Conservation (phyloP, 2,329 filamentous ascomycete species). For the Fonsecaea pugnacius region DNA sequence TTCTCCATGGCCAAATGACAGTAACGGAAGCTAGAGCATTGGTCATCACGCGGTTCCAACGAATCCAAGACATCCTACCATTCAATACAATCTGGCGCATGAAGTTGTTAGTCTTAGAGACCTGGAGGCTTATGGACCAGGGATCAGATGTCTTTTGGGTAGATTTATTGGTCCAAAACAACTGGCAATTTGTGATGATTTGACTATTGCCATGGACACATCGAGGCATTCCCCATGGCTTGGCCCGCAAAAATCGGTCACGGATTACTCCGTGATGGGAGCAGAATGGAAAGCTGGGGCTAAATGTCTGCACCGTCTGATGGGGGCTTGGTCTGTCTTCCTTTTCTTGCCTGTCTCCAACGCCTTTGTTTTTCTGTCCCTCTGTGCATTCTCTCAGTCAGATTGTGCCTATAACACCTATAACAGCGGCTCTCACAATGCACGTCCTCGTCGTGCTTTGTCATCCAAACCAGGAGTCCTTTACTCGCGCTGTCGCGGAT, state of each 20-base stretch:
- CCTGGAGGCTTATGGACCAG: slow-evolving; percentile 4
- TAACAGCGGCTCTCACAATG: slow-evolving; percentile 4
- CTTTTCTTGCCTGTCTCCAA: not conserved
- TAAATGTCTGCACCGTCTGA: not conserved
- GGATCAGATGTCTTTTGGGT: slow-evolving; percentile 6
- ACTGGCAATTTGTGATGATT: slow-evolving; percentile 18
- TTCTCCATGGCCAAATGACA: not conserved
- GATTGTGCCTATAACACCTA: not conserved
- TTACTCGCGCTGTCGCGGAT: slow-evolving; percentile 18
- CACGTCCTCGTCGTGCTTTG: slow-evolving; percentile 19
- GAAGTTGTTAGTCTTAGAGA: slow-evolving; percentile 10
- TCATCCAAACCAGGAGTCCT: slow-evolving; percentile 19
- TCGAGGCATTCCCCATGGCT: not conserved
- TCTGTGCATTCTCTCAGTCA: not conserved
- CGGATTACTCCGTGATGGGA: slow-evolving; percentile 11
- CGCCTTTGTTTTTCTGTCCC: not conserved
- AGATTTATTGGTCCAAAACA: slow-evolving; percentile 14
- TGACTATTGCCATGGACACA: not conserved
- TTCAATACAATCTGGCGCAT: slow-evolving; percentile 15
- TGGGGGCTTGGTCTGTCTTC: not conserved
- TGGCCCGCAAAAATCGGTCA: not conserved
- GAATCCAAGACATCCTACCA: slow-evolving; percentile 11
- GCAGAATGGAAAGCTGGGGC: not conserved
- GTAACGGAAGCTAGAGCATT: not conserved
- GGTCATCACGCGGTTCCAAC: slow-evolving; percentile 5